Conservation (phyloP, 106 monocot genomes). For the Dendrobium catenatum region DNA sequence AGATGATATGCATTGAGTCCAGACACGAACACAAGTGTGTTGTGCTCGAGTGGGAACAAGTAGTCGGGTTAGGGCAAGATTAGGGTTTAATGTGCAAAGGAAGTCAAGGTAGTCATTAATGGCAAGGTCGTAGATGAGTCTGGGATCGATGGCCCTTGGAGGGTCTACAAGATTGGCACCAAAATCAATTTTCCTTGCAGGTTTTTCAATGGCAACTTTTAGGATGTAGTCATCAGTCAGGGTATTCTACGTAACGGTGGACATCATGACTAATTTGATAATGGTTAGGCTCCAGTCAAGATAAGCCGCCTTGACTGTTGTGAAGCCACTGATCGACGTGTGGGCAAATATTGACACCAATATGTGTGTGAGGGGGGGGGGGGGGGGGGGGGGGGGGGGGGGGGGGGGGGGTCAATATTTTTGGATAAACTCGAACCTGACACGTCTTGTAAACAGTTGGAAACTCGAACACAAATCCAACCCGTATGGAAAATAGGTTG, state of each 20-base stretch:
- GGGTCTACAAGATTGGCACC: conserved; percentile 90
- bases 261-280: conserved; percentile 76
- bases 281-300: conserved; percentile 77
- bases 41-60: too few relatives aligned
- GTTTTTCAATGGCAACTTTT: conserved; percentile 52
- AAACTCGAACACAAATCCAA: too few relatives aligned
- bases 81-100: conserved; percentile 66
- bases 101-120: conserved; percentile 67
- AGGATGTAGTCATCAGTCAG: conserved; percentile 38
- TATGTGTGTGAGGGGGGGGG: conserved; percentile 9
- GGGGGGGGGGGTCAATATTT: too few relatives aligned
- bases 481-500: too few relatives aligned
- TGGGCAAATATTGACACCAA: conserved; percentile 85
- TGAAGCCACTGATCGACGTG: conserved; percentile 79
- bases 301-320: conserved; percentile 53
- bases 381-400: too few relatives aligned
- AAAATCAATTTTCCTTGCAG: conserved; percentile 62
- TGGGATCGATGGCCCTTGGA: conserved; percentile 61
- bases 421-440: too few relatives aligned
- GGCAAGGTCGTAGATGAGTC: conserved; percentile 71
- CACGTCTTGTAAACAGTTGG: too few relatives aligned
- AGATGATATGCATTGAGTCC: too few relatives aligned
- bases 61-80: too few relatives aligned
- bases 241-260: conserved; percentile 61
- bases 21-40: too few relatives aligned